Evolutionary conservation across 2,329 filamentous ascomycete species (phyloP), one percentile per base, ranked within the genome.

Genomic region (Myriosclerotinia scirpicola): DNA sequence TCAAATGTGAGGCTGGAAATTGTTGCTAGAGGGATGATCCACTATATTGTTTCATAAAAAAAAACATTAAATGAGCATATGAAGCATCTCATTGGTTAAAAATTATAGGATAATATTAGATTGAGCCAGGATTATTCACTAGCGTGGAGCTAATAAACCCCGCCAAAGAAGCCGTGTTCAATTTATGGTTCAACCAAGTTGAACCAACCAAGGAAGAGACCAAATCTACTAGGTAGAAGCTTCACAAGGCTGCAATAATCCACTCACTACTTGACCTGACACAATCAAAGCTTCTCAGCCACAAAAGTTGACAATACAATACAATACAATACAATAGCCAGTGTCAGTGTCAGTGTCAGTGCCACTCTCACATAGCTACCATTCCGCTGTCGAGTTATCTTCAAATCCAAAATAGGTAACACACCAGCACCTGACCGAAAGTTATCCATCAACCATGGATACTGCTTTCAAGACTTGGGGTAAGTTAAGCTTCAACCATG

Each of bases 381-480:
- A 34, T 34, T 34, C 30, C 30, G 30, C 30, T 34, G 2, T 34
- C 5, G 30, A n/a, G n/a, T 44, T 44, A 20, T 44, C 17, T 14
- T 22, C 56, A n/a, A 46, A 44, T 22, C 42, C 20, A 15, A 26
- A 48, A 44, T 7, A 59, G 20, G 26, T 34, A 42, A 42, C 15
- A 42, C 40, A 42, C 8, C 40, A 42, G 17, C 20, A n/a, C 54
- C 12, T 48, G 52, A 50, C 14, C 20, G 44, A 26, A 50, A 7
- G 1, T 38, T 12, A 50, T 22, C 42, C 55, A 38, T 65, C 26
- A 30, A 70, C 42, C 66, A 86, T 86, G 84, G 82, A 85, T 72
- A 78, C 80, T 74, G 83, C 85, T 69, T 82, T 83, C 77, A 84
- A 83, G 77, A 83, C 84, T 65, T 89, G 86, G 86, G 85, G 86